A percentile compares a stretch with the other conserved stretches of the same genome.
Evolutionary conservation across 345 rosid genomes (phyloP).

Genomic region (Heritiera fomes): DNA sequence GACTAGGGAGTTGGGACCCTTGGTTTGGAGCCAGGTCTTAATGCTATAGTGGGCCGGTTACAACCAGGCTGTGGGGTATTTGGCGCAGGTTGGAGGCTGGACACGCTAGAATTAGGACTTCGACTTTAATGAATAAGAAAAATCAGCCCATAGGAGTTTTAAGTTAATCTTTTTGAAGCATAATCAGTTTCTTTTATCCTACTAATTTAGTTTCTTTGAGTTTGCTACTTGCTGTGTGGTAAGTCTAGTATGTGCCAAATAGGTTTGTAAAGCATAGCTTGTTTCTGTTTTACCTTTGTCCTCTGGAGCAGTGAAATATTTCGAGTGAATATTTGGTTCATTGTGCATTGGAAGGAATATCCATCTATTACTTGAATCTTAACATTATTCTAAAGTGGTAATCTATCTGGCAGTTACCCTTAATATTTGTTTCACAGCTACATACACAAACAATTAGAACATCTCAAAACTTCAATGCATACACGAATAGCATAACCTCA

Average conservation of each 20-base stretch:
- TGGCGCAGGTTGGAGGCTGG: neutral
- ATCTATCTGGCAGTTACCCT: neutral
- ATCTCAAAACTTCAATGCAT: neutral
- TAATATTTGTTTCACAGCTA: neutral
- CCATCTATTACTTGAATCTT: neutral
- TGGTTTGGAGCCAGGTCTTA: neutral
- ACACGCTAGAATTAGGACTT: neutral
- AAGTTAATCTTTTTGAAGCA: neutral
- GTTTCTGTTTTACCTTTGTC: neutral
- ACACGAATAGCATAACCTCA: neutral
- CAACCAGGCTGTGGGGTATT: neutral
- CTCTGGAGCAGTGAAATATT: neutral
- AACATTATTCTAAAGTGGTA: neutral
- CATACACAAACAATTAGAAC: neutral
- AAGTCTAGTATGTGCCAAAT: neutral
- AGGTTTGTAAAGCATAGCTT: neutral
- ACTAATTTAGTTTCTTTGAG: neutral
- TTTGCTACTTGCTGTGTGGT: neutral
- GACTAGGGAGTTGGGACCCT: neutral
- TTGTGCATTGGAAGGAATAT: neutral
- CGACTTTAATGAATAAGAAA: neutral
- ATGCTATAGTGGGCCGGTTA: neutral
- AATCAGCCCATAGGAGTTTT: neutral
- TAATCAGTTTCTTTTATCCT: neutral
- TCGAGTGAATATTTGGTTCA: neutral